Percentiles rank a stretch among this genome's conserved stretches.
Conservation (phyloP, 805 yeast species). For the Pichia paraexigua region DNA sequence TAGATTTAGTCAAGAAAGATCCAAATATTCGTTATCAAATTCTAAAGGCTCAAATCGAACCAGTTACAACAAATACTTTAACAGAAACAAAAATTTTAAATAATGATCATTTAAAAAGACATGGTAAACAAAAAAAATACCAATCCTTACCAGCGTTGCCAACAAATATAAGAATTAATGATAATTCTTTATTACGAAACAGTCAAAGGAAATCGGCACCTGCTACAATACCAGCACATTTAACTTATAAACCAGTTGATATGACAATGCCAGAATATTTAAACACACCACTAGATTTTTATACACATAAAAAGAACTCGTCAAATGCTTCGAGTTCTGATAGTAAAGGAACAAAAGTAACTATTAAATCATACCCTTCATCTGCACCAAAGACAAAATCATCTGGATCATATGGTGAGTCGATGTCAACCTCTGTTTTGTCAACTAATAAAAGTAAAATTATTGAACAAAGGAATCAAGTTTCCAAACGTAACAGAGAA, state of each 20-base stretch:
- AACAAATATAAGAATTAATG: neutral
- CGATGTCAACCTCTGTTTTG: slow-evolving; percentile 7
- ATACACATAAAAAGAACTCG: slow-evolving; percentile 6
- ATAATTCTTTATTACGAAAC: neutral
- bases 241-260: slow-evolving; percentile 8
- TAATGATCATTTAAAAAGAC: neutral
- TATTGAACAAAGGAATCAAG: neutral
- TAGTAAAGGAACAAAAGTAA: slow-evolving; percentile 1
- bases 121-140: slow-evolving; percentile 3
- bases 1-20: slow-evolving; percentile 10
- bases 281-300: slow-evolving; percentile 11
- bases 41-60: slow-evolving; percentile 9
- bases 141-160: slow-evolving; percentile 7
- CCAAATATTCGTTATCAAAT: slow-evolving; percentile 9
- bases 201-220: slow-evolving; percentile 11
- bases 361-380: neutral
- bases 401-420: slow-evolving; percentile 1
- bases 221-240: neutral
- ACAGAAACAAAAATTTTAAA: neutral
- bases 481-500: neutral
- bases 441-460: neutral
- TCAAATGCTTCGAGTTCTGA: neutral
- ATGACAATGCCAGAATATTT: slow-evolving; percentile 12
- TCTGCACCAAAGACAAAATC: neutral
- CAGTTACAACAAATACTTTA: neutral